Percentiles rank a stretch among this genome's conserved stretches.
Conservation (phyloP, 257 asterid genomes). For the Nicotiana tabacum region DNA sequence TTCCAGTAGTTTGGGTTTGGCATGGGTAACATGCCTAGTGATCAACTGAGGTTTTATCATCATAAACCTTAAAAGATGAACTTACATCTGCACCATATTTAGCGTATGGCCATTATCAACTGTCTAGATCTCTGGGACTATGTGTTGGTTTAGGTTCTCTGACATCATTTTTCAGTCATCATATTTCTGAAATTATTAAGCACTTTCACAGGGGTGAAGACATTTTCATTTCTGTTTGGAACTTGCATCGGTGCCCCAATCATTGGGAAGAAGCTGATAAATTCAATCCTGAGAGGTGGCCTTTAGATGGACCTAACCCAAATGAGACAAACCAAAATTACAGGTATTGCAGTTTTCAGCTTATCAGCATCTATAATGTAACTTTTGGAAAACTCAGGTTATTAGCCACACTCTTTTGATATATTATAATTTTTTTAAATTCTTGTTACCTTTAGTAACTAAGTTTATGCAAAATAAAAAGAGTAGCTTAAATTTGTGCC, state of each 20-base stretch:
- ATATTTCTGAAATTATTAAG: not conserved
- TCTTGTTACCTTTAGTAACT: too few relatives aligned
- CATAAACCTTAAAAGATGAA: not conserved
- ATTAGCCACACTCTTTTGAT: too few relatives aligned
- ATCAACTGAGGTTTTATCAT: not conserved
- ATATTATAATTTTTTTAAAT: too few relatives aligned
- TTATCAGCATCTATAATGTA: not conserved
- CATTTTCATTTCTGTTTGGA: constrained; percentile 93
- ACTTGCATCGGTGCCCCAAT: constrained; percentile 76
- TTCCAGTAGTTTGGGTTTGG: not conserved
- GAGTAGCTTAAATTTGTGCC: not conserved
- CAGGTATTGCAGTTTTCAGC: constrained; percentile 46
- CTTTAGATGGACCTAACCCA: constrained; percentile 93
- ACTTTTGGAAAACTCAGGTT: too few relatives aligned
- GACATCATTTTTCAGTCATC: not conserved
- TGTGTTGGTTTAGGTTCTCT: not conserved
- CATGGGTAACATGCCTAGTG: not conserved
- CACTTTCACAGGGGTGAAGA: constrained; percentile 69
- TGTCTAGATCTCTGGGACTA: not conserved
- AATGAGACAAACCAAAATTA: constrained; percentile 93
- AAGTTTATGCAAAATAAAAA: too few relatives aligned
- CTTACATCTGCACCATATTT: not conserved
- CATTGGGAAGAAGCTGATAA: constrained; percentile 87
- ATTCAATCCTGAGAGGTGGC: constrained; percentile 96
- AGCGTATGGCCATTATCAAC: not conserved